Conservation (phyloP, 306 rosid species). For the Fagus crenata region DNA sequence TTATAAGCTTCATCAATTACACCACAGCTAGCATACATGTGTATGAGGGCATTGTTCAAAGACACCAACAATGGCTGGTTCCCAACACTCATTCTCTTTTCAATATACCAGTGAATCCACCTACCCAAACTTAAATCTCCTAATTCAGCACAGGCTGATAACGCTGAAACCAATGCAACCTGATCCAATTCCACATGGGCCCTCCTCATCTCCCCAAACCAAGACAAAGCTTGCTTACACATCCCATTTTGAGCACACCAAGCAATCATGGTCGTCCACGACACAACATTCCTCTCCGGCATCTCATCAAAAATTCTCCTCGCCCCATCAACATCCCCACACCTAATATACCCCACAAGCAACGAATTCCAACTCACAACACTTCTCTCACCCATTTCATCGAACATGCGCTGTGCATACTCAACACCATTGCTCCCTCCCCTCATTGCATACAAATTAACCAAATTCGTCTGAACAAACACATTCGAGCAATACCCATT, state of each 20-base stretch:
- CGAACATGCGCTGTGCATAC: conserved; percentile 55
- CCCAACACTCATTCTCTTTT: conserved; percentile 32
- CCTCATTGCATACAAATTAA: conserved; percentile 39
- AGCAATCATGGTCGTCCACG: conserved; percentile 70
- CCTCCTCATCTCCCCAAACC: conserved; percentile 68
- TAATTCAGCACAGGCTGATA: conserved; percentile 65
- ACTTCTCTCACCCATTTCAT: conserved; percentile 53
- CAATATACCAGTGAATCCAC: conserved; percentile 61
- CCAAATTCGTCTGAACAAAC: conserved; percentile 62
- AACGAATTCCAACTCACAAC: conserved; percentile 70
- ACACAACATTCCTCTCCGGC: conserved; percentile 55
- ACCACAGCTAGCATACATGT: conserved; percentile 78
- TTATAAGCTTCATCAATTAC: conserved; percentile 49
- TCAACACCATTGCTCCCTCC: conserved; percentile 25
- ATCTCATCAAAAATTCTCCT: conserved; percentile 48
- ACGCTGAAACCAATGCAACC: conserved; percentile 57
- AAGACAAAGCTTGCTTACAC: conserved; percentile 48
- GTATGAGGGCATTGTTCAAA: conserved; percentile 68
- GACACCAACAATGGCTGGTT: conserved; percentile 38
- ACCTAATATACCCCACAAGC: conserved; percentile 57
- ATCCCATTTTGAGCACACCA: conserved; percentile 54
- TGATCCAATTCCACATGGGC: conserved; percentile 57
- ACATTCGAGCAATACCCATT: conserved; percentile 60
- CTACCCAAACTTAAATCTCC: conserved; percentile 65
- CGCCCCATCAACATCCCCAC: conserved; percentile 47